A percentile compares a stretch with the other conserved stretches of the same genome.
These are phyloP conservation scores for Stemphylium vesicarium DNA, from an alignment of 2,329 filamentous ascomycete species.

Conservation along the genomic window DNA sequence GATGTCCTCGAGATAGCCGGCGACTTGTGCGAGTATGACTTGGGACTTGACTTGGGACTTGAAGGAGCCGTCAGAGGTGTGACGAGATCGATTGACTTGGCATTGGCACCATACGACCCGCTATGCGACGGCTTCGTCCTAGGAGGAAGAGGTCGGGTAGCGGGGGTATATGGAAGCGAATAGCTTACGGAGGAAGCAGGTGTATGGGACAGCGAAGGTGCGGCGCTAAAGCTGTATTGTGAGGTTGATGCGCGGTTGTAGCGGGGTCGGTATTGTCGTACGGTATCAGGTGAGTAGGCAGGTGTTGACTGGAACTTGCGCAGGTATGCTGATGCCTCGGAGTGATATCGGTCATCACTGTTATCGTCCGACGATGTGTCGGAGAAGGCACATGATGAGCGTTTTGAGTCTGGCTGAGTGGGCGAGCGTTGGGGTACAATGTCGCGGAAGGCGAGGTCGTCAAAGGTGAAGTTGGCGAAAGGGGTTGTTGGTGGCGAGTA, in stretches of 20 bases:
- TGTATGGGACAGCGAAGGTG: slow-evolving; percentile 56
- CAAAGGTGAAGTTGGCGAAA: slow-evolving; percentile 47
- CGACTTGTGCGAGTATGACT: slow-evolving; percentile 44
- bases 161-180: slow-evolving; percentile 52
- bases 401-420: slow-evolving; percentile 48
- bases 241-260: slow-evolving; percentile 46
- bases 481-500: slow-evolving; percentile 47
- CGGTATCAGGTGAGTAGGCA: slow-evolving; percentile 30
- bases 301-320: slow-evolving; percentile 48
- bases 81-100: slow-evolving; percentile 54
- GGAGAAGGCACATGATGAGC: slow-evolving; percentile 51
- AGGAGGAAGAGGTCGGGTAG: slow-evolving; percentile 47
- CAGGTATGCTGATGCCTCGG: slow-evolving; percentile 51
- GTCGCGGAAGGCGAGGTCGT: slow-evolving; percentile 49
- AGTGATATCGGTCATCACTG: slow-evolving; percentile 31
- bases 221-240: slow-evolving; percentile 44
- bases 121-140: slow-evolving; percentile 48
- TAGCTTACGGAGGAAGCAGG: slow-evolving; percentile 54
- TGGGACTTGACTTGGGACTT: slow-evolving; percentile 43
- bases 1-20: slow-evolving; percentile 42
- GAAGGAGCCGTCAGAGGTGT: slow-evolving; percentile 48
- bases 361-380: slow-evolving; percentile 51
- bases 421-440: slow-evolving; percentile 57
- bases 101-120: slow-evolving; percentile 42
- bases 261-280: slow-evolving; percentile 40